Conservation (phyloP, 129 eudicot genomes). For the Arctium minus region DNA sequence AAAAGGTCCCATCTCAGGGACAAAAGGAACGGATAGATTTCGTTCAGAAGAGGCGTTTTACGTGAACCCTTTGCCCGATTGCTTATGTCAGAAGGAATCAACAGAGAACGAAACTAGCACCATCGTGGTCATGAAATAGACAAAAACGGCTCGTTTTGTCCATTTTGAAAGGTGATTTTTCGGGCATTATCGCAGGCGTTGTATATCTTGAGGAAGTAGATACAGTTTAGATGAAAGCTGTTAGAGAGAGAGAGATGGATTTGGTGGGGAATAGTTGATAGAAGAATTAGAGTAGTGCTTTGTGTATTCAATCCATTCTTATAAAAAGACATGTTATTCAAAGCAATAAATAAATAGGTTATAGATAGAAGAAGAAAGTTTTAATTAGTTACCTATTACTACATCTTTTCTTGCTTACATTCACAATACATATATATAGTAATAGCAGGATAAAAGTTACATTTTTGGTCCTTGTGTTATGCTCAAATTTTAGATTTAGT, state of each 20-base stretch:
- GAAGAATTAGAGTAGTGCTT: slow-evolving; percentile 13
- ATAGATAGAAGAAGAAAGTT: neutral
- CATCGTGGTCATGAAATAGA: slow-evolving; percentile 30
- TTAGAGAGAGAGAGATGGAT: neutral
- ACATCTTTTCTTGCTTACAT: neutral
- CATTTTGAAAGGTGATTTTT: neutral
- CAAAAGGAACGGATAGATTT: slow-evolving; percentile 91
- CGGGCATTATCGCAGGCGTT: neutral
- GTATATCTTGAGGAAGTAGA: slow-evolving; percentile 12
- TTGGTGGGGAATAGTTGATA: slow-evolving; percentile 11
- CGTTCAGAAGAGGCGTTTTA: slow-evolving; percentile 95
- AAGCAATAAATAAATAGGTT: slow-evolving; percentile 1
- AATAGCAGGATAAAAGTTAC: too few species aligned
- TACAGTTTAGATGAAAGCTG: slow-evolving; percentile 15
- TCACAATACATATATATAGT: neutral
- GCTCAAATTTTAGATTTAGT: too few species aligned
- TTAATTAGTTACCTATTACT: neutral
- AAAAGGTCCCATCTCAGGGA: slow-evolving; percentile 91
- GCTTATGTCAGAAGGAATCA: slow-evolving; percentile 65
- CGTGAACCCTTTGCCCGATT: slow-evolving; percentile 91
- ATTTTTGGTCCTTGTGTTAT: too few species aligned
- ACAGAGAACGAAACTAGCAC: slow-evolving; percentile 19
- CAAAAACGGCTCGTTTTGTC: neutral
- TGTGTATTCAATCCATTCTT: slow-evolving; percentile 26
- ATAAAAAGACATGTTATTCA: neutral